Evolutionary conservation across 2,329 filamentous ascomycete genomes (phyloP).

Genomic region (Diaporthe citrichinensis): DNA sequence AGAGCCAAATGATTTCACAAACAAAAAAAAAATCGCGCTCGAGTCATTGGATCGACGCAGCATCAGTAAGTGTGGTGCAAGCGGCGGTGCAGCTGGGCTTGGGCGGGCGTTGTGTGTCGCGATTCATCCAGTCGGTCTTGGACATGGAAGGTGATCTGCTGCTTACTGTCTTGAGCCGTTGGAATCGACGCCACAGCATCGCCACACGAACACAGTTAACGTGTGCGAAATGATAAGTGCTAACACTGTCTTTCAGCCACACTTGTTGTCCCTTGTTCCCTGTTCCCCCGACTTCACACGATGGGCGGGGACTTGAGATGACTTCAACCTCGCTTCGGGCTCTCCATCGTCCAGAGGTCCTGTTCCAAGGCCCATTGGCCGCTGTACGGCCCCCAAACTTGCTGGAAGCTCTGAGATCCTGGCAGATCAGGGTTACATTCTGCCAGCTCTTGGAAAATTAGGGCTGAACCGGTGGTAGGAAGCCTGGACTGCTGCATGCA

Average conservation of each 20-base stretch:
- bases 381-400: slow-evolving; percentile 35
- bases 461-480: slow-evolving; percentile 40
- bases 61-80: not conserved
- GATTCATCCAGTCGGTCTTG: not conserved
- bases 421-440: slow-evolving; percentile 29
- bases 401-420: not conserved
- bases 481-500: slow-evolving; percentile 27
- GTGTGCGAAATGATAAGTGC: not conserved
- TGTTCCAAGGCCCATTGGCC: not conserved
- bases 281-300: slow-evolving; percentile 11
- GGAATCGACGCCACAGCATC: not conserved
- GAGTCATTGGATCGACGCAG: not conserved
- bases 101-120: not conserved
- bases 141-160: not conserved
- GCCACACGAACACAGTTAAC: slow-evolving; percentile 23
- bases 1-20: not conserved
- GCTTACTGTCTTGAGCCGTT: not conserved
- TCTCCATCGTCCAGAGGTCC: not conserved
- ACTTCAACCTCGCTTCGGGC: slow-evolving; percentile 21
- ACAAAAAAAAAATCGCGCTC: not conserved
- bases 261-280: not conserved
- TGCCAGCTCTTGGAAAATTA: slow-evolving; percentile 36
- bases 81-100: not conserved
- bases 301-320: slow-evolving; percentile 13
- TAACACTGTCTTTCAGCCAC: slow-evolving; percentile 11